Base-by-base conservation (phyloP, 1,284 basidiomycete species). In the Ustilago loliicola region DNA sequence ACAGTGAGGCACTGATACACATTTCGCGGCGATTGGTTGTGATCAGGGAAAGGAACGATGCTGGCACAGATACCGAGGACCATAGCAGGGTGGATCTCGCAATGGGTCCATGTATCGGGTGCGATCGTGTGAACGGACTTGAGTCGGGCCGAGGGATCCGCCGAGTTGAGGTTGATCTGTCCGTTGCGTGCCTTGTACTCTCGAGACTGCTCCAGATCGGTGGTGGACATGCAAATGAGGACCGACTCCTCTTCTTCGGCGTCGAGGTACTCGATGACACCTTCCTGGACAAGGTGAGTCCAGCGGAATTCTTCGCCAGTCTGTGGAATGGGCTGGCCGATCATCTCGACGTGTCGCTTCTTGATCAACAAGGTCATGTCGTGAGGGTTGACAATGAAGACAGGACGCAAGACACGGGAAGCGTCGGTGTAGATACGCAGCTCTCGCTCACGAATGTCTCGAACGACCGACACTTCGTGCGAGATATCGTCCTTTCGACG, bases 171-270 rank as follows among this genome's bases (percentile, higher is more conserved):
- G 32, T 92, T 92, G 66, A 91, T 90, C 15, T 88, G 88, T 40
- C 89, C 89, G 27, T 77, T 77, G 50, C 79, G 72, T 23, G 90
- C 88, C 90, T 66, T 91, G 72, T 80, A 83, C 57, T 81, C 78
- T 57, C 78, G 82, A 87, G 86, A 75, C 91, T 81, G 91, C 87
- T 97, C 94, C 66, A 99, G 88, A 86, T 99, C 97, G 82, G 98
- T 94, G 1, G 94, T 92, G 3, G 94, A 95, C 97, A 99, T 99
- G 77, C 94, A 95, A 80, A 99, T 99, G 93, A 99, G 95, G 63
- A 97, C 95, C 1, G 96, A 98, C 88, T 99, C 97, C 88, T 99
- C 96, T 87, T 99, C 97, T 86, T 99, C 96, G 0, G 97, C 96
- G 87, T 99, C 97, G 83, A 99, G 88, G 65, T 97, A 90, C 87